phyloP scores from a whole-genome alignment of 2,329 filamentous ascomycete genomes.

The Endothia cerciana region DNA sequence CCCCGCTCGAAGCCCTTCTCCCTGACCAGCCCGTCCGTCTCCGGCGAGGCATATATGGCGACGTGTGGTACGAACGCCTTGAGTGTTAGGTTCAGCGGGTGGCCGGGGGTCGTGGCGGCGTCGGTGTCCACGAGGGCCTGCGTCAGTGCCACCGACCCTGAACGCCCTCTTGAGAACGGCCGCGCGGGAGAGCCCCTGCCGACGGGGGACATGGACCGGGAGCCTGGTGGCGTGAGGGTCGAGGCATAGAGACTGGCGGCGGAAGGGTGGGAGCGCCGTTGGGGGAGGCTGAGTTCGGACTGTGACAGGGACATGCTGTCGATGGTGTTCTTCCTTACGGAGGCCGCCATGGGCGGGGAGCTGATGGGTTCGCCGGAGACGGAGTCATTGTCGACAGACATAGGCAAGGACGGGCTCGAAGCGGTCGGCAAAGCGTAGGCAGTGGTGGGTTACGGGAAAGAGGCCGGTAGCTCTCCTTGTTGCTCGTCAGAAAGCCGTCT shows the following conservation, averaged over 20 bases:
- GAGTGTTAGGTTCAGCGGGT: constrained; percentile 70
- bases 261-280: constrained; percentile 59
- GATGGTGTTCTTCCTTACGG: constrained; percentile 60
- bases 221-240: constrained; percentile 69
- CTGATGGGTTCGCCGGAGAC: constrained; percentile 27
- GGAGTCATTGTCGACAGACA: constrained; percentile 29
- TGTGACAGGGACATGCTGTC: constrained; percentile 49
- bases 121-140: constrained; percentile 49
- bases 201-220: constrained; percentile 69
- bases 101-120: constrained; percentile 51
- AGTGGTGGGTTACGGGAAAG: background rate
- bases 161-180: constrained; percentile 61
- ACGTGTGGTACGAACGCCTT: constrained; percentile 89
- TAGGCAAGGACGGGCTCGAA: constrained; percentile 23
- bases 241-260: constrained; percentile 67
- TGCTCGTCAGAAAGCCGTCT: constrained; percentile 5
- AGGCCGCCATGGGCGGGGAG: constrained; percentile 67
- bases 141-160: constrained; percentile 48
- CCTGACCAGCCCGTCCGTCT: constrained; percentile 78
- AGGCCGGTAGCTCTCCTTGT: background rate
- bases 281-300: constrained; percentile 57
- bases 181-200: constrained; percentile 62
- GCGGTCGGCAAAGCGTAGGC: background rate
- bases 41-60: constrained; percentile 81
- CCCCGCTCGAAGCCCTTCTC: constrained; percentile 86